These are phyloP conservation scores for Penicillium crystallinum DNA, from an alignment of 495 filamentous ascomycete species.

Conservation along the genomic window DNA sequence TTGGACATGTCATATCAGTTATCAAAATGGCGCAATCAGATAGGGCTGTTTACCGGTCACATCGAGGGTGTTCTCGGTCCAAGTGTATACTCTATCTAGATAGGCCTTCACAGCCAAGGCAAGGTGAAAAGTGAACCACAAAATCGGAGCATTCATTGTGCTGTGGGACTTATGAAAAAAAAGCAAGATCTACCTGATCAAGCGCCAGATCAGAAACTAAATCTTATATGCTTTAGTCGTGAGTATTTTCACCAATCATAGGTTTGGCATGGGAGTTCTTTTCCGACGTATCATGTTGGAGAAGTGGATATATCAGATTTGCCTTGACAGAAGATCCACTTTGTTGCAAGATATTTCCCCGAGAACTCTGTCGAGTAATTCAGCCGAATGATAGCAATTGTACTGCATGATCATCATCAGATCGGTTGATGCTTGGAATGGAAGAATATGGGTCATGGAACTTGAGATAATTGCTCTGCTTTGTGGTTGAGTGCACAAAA, in stretches of 20 bases:
- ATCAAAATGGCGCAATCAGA: background rate
- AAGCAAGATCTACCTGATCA: background rate
- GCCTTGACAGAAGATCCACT: background rate
- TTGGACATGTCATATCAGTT: slow-evolving; percentile 15
- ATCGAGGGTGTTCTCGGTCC: background rate
- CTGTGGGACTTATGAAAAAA: background rate
- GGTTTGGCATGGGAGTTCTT: background rate
- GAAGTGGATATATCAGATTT: slow-evolving; percentile 7
- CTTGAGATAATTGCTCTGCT: background rate
- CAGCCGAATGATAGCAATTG: no score
- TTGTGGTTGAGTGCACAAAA: background rate
- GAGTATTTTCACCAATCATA: background rate
- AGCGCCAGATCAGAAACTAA: background rate
- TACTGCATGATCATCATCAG: no score
- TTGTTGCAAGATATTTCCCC: background rate
- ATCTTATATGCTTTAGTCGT: slow-evolving; percentile 1
- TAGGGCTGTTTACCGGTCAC: slow-evolving; percentile 4
- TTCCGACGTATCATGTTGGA: slow-evolving; percentile 6
- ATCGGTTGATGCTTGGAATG: no score
- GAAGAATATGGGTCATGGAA: background rate
- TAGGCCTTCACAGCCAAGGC: background rate
- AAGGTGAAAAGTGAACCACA: slow-evolving; percentile 4
- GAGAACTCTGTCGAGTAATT: background rate
- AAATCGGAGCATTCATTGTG: background rate
- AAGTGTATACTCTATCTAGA: background rate